These are phyloP conservation scores for Mycena galopus DNA, from an alignment of 768 basidiomycete genomes.

Conservation along the genomic window DNA sequence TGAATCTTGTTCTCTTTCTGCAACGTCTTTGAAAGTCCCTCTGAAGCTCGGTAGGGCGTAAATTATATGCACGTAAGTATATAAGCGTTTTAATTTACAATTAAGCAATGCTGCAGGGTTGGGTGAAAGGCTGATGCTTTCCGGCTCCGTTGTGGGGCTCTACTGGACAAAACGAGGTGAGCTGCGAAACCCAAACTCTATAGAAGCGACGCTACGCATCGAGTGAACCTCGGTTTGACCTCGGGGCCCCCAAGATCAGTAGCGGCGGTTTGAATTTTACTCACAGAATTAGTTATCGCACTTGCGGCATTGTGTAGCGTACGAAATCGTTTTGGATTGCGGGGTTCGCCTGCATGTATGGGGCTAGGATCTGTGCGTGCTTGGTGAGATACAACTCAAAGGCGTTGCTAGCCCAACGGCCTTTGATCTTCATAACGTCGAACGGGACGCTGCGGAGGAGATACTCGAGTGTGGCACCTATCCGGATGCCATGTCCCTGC, in stretches of 20 bases:
- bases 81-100: too few species aligned
- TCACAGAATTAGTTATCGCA: not conserved
- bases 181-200: slow-evolving; percentile 9
- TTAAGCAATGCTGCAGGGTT: not conserved
- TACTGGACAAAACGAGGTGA: not conserved
- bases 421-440: too few species aligned
- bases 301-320: slow-evolving; percentile 10
- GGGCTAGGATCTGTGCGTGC: slow-evolving; percentile 14
- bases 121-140: too few species aligned
- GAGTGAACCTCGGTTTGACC: slow-evolving; percentile 8
- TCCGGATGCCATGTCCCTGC: too few species aligned
- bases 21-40: too few species aligned
- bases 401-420: slow-evolving; percentile 10
- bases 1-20: too few species aligned
- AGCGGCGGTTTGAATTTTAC: too few species aligned
- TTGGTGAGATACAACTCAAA: slow-evolving; percentile 10
- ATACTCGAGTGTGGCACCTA: too few species aligned
- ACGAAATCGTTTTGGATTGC: not conserved
- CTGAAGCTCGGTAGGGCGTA: too few species aligned
- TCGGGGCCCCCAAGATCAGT: not conserved
- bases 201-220: slow-evolving; percentile 19
- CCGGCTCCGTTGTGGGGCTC: not conserved
- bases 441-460: too few species aligned
- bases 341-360: slow-evolving; percentile 13
- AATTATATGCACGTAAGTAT: too few species aligned